Base-by-base conservation (phyloP, 2,329 filamentous ascomycete genomes). In the Epichloe baconii region DNA sequence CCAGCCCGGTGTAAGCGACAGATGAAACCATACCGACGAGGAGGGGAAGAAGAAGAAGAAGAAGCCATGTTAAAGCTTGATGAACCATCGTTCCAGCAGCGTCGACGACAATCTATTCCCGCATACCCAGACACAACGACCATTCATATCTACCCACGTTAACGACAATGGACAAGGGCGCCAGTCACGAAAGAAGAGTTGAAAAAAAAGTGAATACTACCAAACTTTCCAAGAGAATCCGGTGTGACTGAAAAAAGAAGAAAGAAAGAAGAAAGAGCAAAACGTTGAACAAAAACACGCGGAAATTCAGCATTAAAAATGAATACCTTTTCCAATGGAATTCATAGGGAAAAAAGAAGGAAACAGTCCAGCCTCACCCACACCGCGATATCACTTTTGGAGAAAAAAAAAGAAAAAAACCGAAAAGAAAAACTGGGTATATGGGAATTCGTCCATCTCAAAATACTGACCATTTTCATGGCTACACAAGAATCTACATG, bases 371-470 rank as follows among this genome's bases (percentile, higher is more conserved):
- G 14, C 1, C 37, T 38, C 12, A 38, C 11, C 3, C n/a, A n/a
- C 37, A n/a, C 37, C n/a, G 37, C 37, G 37, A 6, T 38, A 14
- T 17, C n/a, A 42, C 17, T 42, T 31, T 17, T 7, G 12, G 11
- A 23, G 19, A n/a, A 43, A 42, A 48, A 53, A 56, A 54, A 19
- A 56, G 5, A 10, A 23, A 2, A 44, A 44, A 15, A n/a, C 8
- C 14, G 3, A 21, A n/a, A 36, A 14, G 23, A 43, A 44, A 23
- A 21, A 45, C 11, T 8, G 15, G 34, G 44, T 17, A 19, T 17
- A 3, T 12, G 26, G 17, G 38, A 36, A 60, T 54, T 61, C 55
- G 59, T 62, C 37, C 11, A 43, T 37, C 14, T 48, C 35, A 35
- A 12, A 36, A 10, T 7, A 51, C 37, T 52, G 46, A 26, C 44